Conservation (phyloP, 2,329 filamentous ascomycete species). For the Ophiocordyceps polyrhachis-furcata region DNA sequence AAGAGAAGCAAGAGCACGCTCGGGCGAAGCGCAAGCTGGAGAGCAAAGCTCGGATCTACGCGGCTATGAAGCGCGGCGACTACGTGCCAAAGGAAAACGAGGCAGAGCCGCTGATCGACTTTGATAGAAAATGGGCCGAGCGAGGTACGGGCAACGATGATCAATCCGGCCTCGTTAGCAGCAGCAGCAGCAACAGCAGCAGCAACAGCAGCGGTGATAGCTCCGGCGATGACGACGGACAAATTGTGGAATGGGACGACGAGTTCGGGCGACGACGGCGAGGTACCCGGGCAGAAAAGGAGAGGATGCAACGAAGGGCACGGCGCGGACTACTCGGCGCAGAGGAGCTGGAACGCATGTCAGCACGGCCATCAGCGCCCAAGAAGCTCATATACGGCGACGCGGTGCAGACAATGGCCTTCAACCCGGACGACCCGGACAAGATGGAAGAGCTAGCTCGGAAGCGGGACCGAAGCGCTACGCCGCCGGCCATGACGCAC, state of each 20-base stretch:
- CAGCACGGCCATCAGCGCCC: conserved; percentile 48
- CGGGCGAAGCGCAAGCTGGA: conserved; percentile 69
- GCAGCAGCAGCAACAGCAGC: conserved; percentile 46
- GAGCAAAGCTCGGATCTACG: conserved; percentile 75
- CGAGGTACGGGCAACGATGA: conserved; percentile 2
- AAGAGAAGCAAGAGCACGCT: conserved; percentile 48
- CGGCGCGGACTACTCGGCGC: conserved; percentile 31
- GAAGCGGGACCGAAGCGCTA: conserved; percentile 61
- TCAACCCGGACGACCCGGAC: conserved; percentile 52
- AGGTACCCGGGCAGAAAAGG: conserved; percentile 51
- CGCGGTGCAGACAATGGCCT: conserved; percentile 65
- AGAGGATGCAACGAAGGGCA: conserved; percentile 37
- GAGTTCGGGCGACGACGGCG: conserved; percentile 74
- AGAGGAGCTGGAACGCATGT: conserved; percentile 48
- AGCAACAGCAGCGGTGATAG: conserved; percentile 13
- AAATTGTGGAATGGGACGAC: conserved; percentile 73
- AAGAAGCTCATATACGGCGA: conserved; percentile 66
- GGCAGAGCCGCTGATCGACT: conserved; percentile 62
- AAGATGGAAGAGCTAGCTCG: conserved; percentile 64
- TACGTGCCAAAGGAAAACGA: conserved; percentile 49
- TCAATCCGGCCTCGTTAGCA: conserved; percentile 21
- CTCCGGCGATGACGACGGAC: conserved; percentile 23
- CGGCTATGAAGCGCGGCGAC: conserved; percentile 79
- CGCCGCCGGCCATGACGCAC: conserved; percentile 62
- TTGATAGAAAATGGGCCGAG: conserved; percentile 91